A percentile compares a stretch with the other conserved stretches of the same genome.
These are phyloP conservation scores for Zea luxurians DNA, from an alignment of 176 grass and related monocot genomes.

Conservation along the genomic window DNA sequence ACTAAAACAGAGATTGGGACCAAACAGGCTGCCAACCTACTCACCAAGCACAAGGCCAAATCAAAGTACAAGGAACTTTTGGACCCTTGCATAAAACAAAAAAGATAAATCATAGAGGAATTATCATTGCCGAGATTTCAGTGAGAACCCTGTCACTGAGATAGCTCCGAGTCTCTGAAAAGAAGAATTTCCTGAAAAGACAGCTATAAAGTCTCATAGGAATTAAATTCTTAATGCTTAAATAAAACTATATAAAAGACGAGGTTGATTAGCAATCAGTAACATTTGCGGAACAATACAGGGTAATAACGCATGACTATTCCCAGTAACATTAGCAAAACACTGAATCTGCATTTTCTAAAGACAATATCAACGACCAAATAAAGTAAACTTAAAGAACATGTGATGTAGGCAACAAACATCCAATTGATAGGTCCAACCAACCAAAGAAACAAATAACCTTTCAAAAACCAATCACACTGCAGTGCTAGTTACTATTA, in stretches of 20 bases:
- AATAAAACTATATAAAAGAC: neutral
- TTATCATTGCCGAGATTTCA: neutral
- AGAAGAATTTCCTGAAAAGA: neutral
- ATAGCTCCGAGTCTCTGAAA: neutral
- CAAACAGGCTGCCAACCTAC: neutral
- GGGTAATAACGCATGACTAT: neutral
- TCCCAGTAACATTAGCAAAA: neutral
- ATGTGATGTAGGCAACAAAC: constrained; percentile 12
- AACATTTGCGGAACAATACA: constrained; percentile 19
- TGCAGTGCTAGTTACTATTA: neutral
- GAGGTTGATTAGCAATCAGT: neutral
- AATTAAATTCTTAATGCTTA: neutral
- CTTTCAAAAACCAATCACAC: too few relatives aligned
- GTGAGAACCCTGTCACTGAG: neutral
- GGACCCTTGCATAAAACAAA: neutral
- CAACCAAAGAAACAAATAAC: neutral
- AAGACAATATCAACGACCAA: constrained; percentile 15
- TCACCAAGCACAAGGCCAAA: neutral
- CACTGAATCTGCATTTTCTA: neutral
- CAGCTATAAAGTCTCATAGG: neutral
- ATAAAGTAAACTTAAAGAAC: constrained; percentile 4
- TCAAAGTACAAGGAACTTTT: neutral
- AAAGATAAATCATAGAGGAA: neutral
- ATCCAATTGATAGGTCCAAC: constrained; percentile 12
- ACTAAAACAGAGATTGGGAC: neutral